Conservation (phyloP, 2,329 filamentous ascomycete species). For the Scedosporium boydii region DNA sequence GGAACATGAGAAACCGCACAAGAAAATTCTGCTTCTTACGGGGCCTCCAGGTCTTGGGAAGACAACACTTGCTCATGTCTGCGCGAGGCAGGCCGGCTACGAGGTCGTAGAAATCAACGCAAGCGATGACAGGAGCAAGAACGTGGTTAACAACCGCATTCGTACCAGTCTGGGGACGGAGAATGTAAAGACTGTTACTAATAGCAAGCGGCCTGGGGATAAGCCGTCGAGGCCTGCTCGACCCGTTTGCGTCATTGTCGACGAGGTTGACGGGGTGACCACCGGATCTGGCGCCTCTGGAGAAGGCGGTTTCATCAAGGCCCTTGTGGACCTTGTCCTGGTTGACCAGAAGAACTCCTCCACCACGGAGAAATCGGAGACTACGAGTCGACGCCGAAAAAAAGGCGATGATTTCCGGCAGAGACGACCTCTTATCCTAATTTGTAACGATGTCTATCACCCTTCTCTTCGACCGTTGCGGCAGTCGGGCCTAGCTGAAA, state of each 20-base stretch:
- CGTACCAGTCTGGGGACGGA: conserved; percentile 88
- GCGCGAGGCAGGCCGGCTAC: conserved; percentile 89
- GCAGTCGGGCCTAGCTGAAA: conserved; percentile 76
- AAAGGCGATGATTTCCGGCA: conserved; percentile 82
- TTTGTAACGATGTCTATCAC: conserved; percentile 97
- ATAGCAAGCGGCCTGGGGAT: conserved; percentile 32
- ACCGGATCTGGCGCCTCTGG: conserved; percentile 66
- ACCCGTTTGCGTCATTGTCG: conserved; percentile 87
- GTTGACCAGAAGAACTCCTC: conserved; percentile 71
- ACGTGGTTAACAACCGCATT: conserved; percentile 86
- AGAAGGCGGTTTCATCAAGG: conserved; percentile 92
- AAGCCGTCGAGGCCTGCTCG: conserved; percentile 59
- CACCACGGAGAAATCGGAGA: conserved; percentile 15
- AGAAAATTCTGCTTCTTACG: conserved; percentile 82
- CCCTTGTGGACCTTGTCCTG: conserved; percentile 80
- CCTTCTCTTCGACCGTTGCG: conserved; percentile 77
- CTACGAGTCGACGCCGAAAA: conserved; percentile 41
- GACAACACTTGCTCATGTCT: conserved; percentile 92
- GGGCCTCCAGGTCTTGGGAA: conserved; percentile 92
- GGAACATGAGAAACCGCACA: conserved; percentile 66
- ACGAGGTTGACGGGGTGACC: conserved; percentile 93
- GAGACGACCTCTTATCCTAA: conserved; percentile 79
- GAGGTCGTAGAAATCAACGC: conserved; percentile 97
- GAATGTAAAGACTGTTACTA: conserved; percentile 70
- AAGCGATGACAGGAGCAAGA: conserved; percentile 82